Conservation (phyloP, 345 rosid genomes). For the Eucalyptus polyanthemos region DNA sequence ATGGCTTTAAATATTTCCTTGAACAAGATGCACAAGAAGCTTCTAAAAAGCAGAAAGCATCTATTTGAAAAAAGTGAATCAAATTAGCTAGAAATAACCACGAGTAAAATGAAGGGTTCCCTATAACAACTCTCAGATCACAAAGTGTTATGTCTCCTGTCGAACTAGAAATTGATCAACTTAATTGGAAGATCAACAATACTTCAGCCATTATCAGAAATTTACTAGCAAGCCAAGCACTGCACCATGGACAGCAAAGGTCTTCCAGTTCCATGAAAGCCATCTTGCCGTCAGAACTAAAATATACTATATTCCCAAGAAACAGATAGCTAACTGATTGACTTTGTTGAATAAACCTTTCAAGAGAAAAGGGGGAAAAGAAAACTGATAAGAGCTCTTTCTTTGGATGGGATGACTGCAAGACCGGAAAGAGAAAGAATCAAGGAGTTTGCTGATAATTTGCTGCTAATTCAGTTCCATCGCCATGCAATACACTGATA, state of each 20-base stretch:
- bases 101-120: neutral
- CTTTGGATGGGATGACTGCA: neutral
- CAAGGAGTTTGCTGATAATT: neutral
- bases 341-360: neutral
- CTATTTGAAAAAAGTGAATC: neutral
- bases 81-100: neutral
- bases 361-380: neutral
- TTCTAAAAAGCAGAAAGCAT: neutral
- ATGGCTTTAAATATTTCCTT: neutral
- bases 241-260: neutral
- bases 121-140: neutral
- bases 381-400: neutral
- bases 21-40: neutral
- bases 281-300: neutral
- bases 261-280: neutral
- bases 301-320: neutral
- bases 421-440: neutral
- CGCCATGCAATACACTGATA: neutral
- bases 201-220: neutral
- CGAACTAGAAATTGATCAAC: neutral
- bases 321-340: neutral
- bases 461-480: neutral
- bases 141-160: neutral
- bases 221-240: neutral
- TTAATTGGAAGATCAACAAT: neutral